Evolutionary conservation across 2,329 filamentous ascomycete species (phyloP).

Genomic region (Colletotrichum sp.): DNA sequence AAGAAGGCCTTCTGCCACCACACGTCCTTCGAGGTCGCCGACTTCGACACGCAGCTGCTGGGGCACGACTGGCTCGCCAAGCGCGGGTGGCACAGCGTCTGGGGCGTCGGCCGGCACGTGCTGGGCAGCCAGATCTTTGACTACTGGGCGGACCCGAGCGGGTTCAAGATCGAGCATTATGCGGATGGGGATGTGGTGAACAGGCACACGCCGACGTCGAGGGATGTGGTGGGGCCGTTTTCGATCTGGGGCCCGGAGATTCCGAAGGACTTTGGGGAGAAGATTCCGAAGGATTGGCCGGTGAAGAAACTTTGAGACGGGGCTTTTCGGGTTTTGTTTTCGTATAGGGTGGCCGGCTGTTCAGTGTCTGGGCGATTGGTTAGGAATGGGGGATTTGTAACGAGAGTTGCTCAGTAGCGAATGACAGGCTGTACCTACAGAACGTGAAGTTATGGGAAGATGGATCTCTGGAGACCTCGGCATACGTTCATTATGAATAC

Average conservation of each 20-base stretch:
- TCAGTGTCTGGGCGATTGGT: not conserved
- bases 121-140: conserved; percentile 68
- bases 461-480: not conserved
- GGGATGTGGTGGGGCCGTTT: not conserved
- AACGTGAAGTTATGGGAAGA: not conserved
- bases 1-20: conserved; percentile 25
- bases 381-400: not conserved
- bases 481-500: not conserved
- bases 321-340: not conserved
- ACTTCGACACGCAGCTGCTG: conserved; percentile 65
- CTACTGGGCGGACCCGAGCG: conserved; percentile 63
- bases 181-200: conserved; percentile 68
- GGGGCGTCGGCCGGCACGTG: conserved; percentile 68
- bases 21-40: conserved; percentile 51
- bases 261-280: not conserved
- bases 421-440: not conserved
- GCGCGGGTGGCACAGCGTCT: conserved; percentile 58
- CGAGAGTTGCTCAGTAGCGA: not conserved
- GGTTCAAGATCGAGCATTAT: conserved; percentile 64
- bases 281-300: not conserved
- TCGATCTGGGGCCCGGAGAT: conserved; percentile 25
- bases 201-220: conserved; percentile 43
- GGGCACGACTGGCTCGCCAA: conserved; percentile 63
- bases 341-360: rapidly evolving
- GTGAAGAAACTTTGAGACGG: not conserved